These are phyloP conservation scores for Monosporascus sp. DNA, from an alignment of 2,329 filamentous ascomycete genomes.

Conservation along the genomic window DNA sequence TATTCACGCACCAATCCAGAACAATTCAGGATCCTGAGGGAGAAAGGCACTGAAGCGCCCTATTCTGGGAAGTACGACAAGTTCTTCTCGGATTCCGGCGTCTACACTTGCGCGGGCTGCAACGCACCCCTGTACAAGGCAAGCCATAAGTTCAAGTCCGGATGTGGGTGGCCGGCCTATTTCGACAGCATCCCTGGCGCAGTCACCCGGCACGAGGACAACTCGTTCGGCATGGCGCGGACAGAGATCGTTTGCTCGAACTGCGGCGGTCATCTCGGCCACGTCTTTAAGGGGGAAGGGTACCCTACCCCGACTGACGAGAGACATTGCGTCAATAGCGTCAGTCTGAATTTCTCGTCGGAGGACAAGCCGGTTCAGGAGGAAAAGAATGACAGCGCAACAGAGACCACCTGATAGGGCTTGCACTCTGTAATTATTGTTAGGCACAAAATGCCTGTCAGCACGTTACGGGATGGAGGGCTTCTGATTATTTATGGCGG, in stretches of 20 bases:
- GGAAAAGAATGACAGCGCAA: slow-evolving; percentile 27
- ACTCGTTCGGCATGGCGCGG: slow-evolving; percentile 71
- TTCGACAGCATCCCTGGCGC: slow-evolving; percentile 92
- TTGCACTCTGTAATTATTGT: too few relatives aligned
- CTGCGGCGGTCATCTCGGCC: slow-evolving; percentile 86
- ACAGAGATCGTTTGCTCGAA: slow-evolving; percentile 94
- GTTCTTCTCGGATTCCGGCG: slow-evolving; percentile 68
- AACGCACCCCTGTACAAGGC: slow-evolving; percentile 86
- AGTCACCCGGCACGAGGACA: slow-evolving; percentile 75
- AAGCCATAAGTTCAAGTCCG: slow-evolving; percentile 89
- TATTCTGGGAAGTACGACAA: slow-evolving; percentile 81
- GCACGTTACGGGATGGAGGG: too few relatives aligned
- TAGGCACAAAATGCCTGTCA: too few relatives aligned
- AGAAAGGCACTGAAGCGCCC: slow-evolving; percentile 85
- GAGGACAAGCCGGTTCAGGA: slow-evolving; percentile 51
- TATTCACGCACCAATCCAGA: slow-evolving; percentile 48
- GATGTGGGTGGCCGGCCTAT: slow-evolving; percentile 97
- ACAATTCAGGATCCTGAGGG: slow-evolving; percentile 88
- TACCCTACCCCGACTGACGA: slow-evolving; percentile 85
- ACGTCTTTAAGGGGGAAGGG: slow-evolving; percentile 88
- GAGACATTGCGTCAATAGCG: slow-evolving; percentile 92
- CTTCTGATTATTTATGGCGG: too few relatives aligned
- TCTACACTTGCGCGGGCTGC: slow-evolving; percentile 87
- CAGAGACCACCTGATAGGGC: too few relatives aligned
- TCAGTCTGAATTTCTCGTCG: slow-evolving; percentile 76